phyloP scores from a whole-genome alignment of 2,329 filamentous ascomycete genomes.

The Thielaviopsis ethacetica region DNA sequence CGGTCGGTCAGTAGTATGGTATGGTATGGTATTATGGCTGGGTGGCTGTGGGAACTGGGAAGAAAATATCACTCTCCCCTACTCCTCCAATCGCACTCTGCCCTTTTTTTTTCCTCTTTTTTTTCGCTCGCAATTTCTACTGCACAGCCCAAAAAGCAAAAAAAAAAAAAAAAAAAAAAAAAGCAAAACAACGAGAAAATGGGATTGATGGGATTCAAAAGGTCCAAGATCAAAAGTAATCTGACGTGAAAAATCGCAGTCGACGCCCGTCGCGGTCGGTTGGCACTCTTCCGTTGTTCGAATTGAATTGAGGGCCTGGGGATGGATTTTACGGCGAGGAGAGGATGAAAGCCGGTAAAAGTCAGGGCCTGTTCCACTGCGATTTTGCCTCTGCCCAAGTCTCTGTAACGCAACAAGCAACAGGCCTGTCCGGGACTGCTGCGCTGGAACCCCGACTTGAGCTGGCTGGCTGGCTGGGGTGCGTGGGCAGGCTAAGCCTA shows the following conservation, averaged over 20 bases:
- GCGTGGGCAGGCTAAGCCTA: no score
- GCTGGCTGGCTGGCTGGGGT: no score
- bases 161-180: not conserved
- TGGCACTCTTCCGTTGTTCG: not conserved
- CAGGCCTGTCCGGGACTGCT: no score
- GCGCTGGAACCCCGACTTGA: no score
- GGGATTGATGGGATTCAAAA: not conserved
- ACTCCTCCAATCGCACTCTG: not conserved
- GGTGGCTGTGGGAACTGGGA: not conserved
- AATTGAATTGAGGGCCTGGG: not conserved
- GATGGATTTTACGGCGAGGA: not conserved
- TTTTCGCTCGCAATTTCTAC: constrained; percentile 8
- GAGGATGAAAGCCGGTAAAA: not conserved
- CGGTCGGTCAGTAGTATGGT: not conserved
- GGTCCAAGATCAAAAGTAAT: constrained; percentile 10
- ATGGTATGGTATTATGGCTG: not conserved
- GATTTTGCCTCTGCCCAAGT: no score
- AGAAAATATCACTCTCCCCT: constrained; percentile 6
- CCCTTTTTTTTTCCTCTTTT: not conserved
- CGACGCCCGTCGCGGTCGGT: constrained; percentile 9
- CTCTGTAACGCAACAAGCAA: no score
- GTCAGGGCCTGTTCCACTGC: not conserved
- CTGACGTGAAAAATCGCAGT: constrained; percentile 7
- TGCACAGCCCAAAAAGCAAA: not conserved
- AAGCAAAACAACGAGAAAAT: not conserved